A percentile compares a stretch with the other conserved stretches of the same genome.
Evolutionary conservation across 805 yeast genomes (phyloP).

Genomic region (Cyberlindnera meyerae): DNA sequence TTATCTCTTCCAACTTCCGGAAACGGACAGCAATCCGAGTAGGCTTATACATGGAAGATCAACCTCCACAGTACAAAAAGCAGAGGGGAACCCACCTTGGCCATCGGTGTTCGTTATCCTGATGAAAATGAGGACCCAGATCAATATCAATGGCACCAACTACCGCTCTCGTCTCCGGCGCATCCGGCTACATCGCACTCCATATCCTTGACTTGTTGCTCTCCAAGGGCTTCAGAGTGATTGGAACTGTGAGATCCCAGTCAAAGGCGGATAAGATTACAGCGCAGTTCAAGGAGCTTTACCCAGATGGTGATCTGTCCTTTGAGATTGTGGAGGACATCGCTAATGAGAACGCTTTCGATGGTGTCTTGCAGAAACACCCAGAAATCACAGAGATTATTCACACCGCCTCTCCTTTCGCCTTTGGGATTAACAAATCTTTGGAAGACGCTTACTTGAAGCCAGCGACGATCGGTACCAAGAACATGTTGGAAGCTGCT

Average conservation of each 20-base stretch:
- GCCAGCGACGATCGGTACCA: constrained; percentile 56
- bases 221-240: constrained; percentile 35
- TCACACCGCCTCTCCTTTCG: constrained; percentile 60
- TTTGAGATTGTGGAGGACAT: constrained; percentile 47
- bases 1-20: too few relatives aligned
- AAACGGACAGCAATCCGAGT: too few relatives aligned
- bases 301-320: constrained; percentile 32
- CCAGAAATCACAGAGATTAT: constrained; percentile 49
- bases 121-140: too few relatives aligned
- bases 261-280: constrained; percentile 32
- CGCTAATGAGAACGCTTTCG: constrained; percentile 40
- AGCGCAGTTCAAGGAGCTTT: constrained; percentile 25
- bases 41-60: too few relatives aligned
- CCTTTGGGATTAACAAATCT: constrained; percentile 37
- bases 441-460: constrained; percentile 44
- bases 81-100: too few relatives aligned
- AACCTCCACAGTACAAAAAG: too few relatives aligned
- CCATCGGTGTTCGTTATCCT: too few relatives aligned
- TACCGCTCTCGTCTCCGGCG: constrained; percentile 43
- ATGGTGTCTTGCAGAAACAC: constrained; percentile 38
- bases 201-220: constrained; percentile 37
- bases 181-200: constrained; percentile 46
- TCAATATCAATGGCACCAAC: not conserved
- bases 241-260: constrained; percentile 41
- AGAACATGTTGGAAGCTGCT: constrained; percentile 46